These are phyloP conservation scores for Scytalidium lignicola DNA, from an alignment of 2,329 filamentous ascomycete species.

Conservation along the genomic window DNA sequence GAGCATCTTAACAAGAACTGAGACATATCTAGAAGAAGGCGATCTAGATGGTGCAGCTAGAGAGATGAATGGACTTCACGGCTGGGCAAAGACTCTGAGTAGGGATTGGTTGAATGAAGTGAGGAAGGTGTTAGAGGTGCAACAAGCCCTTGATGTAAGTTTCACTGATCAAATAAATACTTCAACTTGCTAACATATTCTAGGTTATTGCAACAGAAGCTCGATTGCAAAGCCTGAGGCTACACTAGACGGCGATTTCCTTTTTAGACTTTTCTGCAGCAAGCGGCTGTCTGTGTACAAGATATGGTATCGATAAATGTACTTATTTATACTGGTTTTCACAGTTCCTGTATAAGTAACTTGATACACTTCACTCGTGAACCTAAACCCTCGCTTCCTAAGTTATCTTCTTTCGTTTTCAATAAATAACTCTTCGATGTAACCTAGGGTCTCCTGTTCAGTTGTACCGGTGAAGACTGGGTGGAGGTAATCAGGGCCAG, in stretches of 20 bases:
- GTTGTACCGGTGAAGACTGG: too few relatives aligned
- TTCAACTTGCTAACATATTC: slow-evolving; percentile 10
- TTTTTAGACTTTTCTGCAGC: slow-evolving; percentile 17
- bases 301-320: slow-evolving; percentile 1
- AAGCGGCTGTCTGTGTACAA: slow-evolving; percentile 1
- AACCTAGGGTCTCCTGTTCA: too few relatives aligned
- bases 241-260: slow-evolving; percentile 53
- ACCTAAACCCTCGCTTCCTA: not conserved
- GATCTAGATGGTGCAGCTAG: slow-evolving; percentile 85
- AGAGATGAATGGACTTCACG: slow-evolving; percentile 88
- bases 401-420: not conserved
- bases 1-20: slow-evolving; percentile 83
- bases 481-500: too few relatives aligned
- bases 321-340: not conserved
- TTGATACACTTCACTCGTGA: not conserved
- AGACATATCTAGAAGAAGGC: slow-evolving; percentile 87
- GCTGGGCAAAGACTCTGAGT: slow-evolving; percentile 94
- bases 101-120: slow-evolving; percentile 91
- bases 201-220: slow-evolving; percentile 89
- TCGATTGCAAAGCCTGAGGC: slow-evolving; percentile 77
- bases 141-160: slow-evolving; percentile 91
- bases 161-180: slow-evolving; percentile 5
- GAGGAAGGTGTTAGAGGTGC: slow-evolving; percentile 87
- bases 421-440: too few relatives aligned
- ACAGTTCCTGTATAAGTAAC: not conserved